Evolutionary conservation across 768 basidiomycete genomes (phyloP).

Genomic region (Podaxis mareebaensis): DNA sequence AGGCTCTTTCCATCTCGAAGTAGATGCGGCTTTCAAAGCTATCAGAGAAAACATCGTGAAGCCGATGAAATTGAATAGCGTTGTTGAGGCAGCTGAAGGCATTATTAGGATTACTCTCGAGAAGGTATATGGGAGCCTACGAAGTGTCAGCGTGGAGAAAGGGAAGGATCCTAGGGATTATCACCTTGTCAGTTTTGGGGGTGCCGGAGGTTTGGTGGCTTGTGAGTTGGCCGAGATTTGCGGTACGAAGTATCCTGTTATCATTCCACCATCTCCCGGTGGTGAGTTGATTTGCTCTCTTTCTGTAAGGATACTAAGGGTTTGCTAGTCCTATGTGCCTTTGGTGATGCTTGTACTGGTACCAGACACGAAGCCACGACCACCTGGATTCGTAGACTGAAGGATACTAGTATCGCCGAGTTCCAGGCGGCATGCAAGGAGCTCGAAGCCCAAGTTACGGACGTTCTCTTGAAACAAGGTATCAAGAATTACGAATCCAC

Average conservation of each 20-base stretch:
- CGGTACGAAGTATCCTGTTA: conserved; percentile 23
- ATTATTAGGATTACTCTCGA: conserved; percentile 29
- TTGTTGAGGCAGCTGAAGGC: conserved; percentile 30
- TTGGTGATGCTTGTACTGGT: conserved; percentile 30
- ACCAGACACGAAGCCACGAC: conserved; percentile 27
- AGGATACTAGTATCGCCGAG: conserved; percentile 21
- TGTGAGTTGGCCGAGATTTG: conserved; percentile 24
- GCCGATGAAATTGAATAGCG: conserved; percentile 22
- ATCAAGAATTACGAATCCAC: conserved; percentile 18
- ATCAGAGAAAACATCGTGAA: conserved; percentile 25
- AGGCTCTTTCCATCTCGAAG: conserved; percentile 28
- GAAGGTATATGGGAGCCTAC: conserved; percentile 31
- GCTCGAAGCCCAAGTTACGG: conserved; percentile 22
- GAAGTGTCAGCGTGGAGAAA: conserved; percentile 30
- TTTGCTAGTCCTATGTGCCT: conserved; percentile 28
- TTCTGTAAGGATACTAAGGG: not conserved
- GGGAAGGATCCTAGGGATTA: conserved; percentile 32
- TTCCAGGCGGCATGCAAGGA: conserved; percentile 15
- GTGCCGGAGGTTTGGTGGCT: conserved; percentile 28
- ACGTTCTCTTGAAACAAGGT: conserved; percentile 25
- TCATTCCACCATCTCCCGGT: conserved; percentile 31
- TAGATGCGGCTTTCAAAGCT: conserved; percentile 23
- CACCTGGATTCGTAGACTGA: conserved; percentile 25
- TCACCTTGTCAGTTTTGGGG: conserved; percentile 29
- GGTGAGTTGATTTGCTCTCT: conserved; percentile 16